Percentiles rank a stretch among this genome's conserved stretches.
Conservation (phyloP, 257 asterid genomes). For the Solanum boliviense region DNA sequence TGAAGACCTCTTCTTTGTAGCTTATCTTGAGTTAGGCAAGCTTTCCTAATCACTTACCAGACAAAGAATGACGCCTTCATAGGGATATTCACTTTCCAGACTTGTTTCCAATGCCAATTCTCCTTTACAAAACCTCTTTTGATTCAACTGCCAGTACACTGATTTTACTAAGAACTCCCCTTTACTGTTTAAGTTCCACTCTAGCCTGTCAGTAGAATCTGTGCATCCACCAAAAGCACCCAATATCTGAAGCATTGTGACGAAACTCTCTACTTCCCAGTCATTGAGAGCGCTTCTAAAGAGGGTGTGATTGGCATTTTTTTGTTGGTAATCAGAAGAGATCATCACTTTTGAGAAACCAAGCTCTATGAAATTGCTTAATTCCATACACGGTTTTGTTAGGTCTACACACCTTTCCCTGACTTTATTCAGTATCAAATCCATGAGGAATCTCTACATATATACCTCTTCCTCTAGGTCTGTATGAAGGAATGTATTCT, state of each 20-base stretch:
- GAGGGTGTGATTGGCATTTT: not conserved
- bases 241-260: no score
- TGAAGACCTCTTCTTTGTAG: not conserved
- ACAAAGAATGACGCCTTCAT: not conserved
- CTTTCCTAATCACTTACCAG: not conserved
- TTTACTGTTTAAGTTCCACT: not conserved
- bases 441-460: not conserved
- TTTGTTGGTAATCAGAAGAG: not conserved
- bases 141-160: not conserved
- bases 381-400: not conserved
- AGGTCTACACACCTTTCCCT: not conserved
- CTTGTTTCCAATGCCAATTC: not conserved
- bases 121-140: not conserved
- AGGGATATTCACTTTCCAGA: not conserved
- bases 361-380: not conserved
- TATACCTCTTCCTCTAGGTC: not conserved
- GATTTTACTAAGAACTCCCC: not conserved
- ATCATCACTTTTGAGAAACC: not conserved
- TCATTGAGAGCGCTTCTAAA: not conserved
- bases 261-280: not conserved
- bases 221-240: not conserved
- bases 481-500: not conserved
- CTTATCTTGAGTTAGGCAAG: not conserved
- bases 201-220: not conserved
- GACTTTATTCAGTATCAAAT: not conserved